Evolutionary conservation across 371 early-diverging fungal genomes (phyloP).

Genomic region (Saksenaea oblongispora): DNA sequence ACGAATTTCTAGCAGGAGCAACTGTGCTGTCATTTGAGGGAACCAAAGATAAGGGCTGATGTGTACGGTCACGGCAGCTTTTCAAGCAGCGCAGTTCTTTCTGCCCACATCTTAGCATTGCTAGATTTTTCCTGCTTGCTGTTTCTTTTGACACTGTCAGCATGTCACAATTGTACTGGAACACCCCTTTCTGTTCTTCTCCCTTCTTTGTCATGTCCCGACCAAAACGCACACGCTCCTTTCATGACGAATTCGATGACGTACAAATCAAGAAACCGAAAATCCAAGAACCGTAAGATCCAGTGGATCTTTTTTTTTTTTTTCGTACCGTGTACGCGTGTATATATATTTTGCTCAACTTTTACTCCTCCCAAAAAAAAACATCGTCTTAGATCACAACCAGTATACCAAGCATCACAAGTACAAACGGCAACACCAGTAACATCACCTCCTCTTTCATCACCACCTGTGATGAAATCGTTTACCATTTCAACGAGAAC

Average conservation of each 20-base stretch:
- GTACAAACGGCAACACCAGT: background rate
- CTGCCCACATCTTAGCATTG: too few species aligned
- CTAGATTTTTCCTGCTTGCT: too few species aligned
- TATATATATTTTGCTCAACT: background rate
- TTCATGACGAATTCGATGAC: background rate
- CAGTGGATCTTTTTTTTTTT: conserved; percentile 1
- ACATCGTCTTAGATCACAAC: background rate
- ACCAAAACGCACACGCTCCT: conserved; percentile 5
- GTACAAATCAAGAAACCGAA: conserved; percentile 6
- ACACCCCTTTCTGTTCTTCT: background rate
- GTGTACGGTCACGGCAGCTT: too few species aligned
- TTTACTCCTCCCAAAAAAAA: background rate
- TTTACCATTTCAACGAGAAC: conserved; percentile 12
- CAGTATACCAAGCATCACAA: background rate
- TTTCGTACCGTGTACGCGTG: background rate
- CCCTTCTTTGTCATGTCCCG: background rate
- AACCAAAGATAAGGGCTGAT: too few species aligned
- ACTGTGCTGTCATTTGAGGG: too few species aligned
- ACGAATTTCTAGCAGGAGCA: too few species aligned
- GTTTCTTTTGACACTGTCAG: conserved; percentile 2
- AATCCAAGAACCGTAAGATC: conserved; percentile 3
- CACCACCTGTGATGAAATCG: conserved; percentile 3
- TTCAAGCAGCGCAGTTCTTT: too few species aligned
- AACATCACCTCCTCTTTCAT: background rate
- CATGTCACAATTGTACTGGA: conserved; percentile 1